Percentiles rank a stretch among this genome's conserved stretches.
Conservation (phyloP, 257 asterid species). For the Solanum megistacrolobum region DNA sequence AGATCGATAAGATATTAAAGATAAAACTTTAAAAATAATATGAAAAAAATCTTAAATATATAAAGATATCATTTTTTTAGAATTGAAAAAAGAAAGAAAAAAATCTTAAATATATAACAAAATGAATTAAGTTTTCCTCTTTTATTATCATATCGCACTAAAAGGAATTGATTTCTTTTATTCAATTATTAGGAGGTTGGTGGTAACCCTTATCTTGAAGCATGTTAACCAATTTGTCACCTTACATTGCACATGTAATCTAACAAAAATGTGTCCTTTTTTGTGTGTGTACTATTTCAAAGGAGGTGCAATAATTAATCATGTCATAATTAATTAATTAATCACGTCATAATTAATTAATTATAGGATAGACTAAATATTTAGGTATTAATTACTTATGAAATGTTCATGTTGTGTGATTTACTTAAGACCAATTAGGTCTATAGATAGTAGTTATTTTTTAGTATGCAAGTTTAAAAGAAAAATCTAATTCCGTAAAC, state of each 20-base stretch:
- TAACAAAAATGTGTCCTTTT: not conserved
- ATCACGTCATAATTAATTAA: not conserved
- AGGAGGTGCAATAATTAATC: not conserved
- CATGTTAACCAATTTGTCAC: not conserved
- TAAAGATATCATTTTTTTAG: not conserved
- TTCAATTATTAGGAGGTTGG: not conserved
- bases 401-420: not conserved
- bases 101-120: not conserved
- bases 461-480: not conserved
- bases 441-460: not conserved
- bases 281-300: not conserved
- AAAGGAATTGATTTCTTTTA: not conserved
- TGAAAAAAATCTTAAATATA: not conserved
- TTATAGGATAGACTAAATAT: not conserved
- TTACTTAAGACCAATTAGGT: not conserved
- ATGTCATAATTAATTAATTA: not conserved
- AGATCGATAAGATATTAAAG: not conserved
- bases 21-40: not conserved
- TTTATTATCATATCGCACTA: not conserved
- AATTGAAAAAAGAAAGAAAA: not conserved
- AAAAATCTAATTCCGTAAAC: not conserved
- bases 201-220: not conserved
- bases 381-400: not conserved
- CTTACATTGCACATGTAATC: not conserved
- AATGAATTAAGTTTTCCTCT: not conserved